These are phyloP conservation scores for Hyaloperonospora brassicae DNA, from an alignment of 352 stramenopile species.

Conservation along the genomic window DNA sequence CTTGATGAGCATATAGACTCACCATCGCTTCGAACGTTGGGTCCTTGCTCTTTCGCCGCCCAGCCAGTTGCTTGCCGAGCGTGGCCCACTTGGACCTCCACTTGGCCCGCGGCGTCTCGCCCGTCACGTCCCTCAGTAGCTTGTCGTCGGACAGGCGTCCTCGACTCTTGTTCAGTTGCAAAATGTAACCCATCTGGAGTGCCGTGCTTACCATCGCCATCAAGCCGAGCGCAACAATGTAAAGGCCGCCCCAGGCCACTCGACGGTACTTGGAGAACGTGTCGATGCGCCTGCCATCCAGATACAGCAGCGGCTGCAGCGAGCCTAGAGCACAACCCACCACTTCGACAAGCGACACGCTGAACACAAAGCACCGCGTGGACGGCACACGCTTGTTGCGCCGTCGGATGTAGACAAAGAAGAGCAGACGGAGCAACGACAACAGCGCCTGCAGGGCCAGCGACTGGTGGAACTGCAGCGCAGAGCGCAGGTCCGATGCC, in stretches of 20 bases:
- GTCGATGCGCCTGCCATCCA: constrained; percentile 30
- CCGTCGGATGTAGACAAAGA: constrained; percentile 65
- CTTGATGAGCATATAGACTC: constrained; percentile 74
- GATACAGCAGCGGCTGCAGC: constrained; percentile 60
- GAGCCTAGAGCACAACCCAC: constrained; percentile 36
- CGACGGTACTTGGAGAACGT: constrained; percentile 42
- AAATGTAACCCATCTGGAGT: constrained; percentile 65
- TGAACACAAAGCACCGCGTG: constrained; percentile 72
- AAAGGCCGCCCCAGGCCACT: constrained; percentile 41
- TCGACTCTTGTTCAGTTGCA: constrained; percentile 71
- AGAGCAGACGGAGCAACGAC: constrained; percentile 37
- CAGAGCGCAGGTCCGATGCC: constrained; percentile 24
- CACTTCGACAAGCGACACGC: constrained; percentile 57
- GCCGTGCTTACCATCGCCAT: constrained; percentile 43
- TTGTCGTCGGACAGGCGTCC: constrained; percentile 52
- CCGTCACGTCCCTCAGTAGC: constrained; percentile 54
- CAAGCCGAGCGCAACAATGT: constrained; percentile 44
- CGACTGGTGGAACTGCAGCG: constrained; percentile 59
- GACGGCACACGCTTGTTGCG: constrained; percentile 63
- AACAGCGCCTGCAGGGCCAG: constrained; percentile 47
- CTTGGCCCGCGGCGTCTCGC: constrained; percentile 27
- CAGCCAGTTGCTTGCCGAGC: constrained; percentile 54
- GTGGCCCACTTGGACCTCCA: constrained; percentile 76
- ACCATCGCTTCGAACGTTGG: constrained; percentile 78
- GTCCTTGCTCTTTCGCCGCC: constrained; percentile 45